These are phyloP conservation scores for Sordariomycetes sp. DNA, from an alignment of 2,329 filamentous ascomycete genomes.

Conservation along the genomic window DNA sequence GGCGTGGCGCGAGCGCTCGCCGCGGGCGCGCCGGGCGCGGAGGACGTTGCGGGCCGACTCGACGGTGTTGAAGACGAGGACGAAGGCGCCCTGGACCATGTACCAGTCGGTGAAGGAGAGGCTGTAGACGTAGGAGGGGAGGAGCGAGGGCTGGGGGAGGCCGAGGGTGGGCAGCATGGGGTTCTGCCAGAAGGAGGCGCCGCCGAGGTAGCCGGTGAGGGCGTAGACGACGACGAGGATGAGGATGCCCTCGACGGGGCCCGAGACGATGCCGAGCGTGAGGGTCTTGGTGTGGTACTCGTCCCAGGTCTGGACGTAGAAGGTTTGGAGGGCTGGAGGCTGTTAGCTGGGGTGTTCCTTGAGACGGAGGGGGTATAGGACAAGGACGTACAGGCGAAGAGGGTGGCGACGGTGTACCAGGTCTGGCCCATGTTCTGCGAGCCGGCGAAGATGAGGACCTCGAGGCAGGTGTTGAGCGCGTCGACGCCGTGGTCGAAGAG, in stretches of 20 bases:
- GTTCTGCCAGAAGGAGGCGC: slow-evolving; percentile 87
- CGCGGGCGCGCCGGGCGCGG: slow-evolving; percentile 62
- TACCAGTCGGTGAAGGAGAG: slow-evolving; percentile 89
- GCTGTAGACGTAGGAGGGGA: slow-evolving; percentile 59
- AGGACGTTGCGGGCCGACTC: slow-evolving; percentile 78
- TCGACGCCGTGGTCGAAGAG: slow-evolving; percentile 97
- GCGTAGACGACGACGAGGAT: slow-evolving; percentile 74
- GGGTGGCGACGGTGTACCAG: slow-evolving; percentile 74
- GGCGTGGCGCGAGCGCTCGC: slow-evolving; percentile 61
- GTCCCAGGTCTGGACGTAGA: slow-evolving; percentile 98
- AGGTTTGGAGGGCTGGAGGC: slow-evolving; percentile 67
- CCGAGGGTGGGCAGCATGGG: slow-evolving; percentile 64
- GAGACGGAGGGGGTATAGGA: not conserved
- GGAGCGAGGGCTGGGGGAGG: slow-evolving; percentile 43
- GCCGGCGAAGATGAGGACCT: slow-evolving; percentile 82
- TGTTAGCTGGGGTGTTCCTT: slow-evolving; percentile 4
- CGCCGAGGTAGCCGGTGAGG: slow-evolving; percentile 74
- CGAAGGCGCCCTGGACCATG: slow-evolving; percentile 71
- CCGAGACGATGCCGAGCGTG: slow-evolving; percentile 83
- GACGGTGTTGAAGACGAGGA: slow-evolving; percentile 77
- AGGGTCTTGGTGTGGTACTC: slow-evolving; percentile 97
- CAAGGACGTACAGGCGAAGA: slow-evolving; percentile 63
- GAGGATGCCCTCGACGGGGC: slow-evolving; percentile 88
- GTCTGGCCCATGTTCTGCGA: slow-evolving; percentile 88
- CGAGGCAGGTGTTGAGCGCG: slow-evolving; percentile 90